Evolutionary conservation across 2,329 filamentous ascomycete genomes (phyloP), one percentile per base, ranked within the genome.

Genomic region (Sclerotinia spermophila): DNA sequence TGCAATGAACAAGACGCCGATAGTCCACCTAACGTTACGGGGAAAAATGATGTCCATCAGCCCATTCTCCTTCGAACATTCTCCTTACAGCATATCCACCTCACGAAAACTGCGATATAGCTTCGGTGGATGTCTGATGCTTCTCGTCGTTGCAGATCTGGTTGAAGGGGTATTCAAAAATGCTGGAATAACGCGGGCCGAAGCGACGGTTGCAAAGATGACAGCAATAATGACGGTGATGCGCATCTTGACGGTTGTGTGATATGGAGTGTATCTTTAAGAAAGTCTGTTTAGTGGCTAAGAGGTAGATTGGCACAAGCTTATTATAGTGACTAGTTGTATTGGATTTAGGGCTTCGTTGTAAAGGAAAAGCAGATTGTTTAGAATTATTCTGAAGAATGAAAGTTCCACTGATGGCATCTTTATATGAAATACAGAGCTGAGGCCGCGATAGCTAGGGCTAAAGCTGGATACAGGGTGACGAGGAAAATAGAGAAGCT

Each of bases 171-270:
- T n/a, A 5, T 35, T 44, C 17, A 70, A 64, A 72, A 65, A 74
- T 40, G 70, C 56, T 8, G 73, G 72, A 67, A 73, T 71, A 24
- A 74, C 70, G 21, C 70, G 69, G 21, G 72, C 73, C 4, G 55
- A 67, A 2, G 60, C 64, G 8, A 58, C 55, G 42, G 30, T 67
- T 51, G 64, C 62, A 33, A 72, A 65, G 11, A 74, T 62, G 27
- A 73, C 11, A 1, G 68, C 13, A 27, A 71, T 24, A 17, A 73
- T 2, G 27, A 42, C 21, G 35, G 71, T 40, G 45, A 69, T 30
- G 38, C 60, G 73, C 72, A 74, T 74, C n/a, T 27, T 71, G 40
- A 5, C 10, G 44, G 11, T 45, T 48, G 15, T 35, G 38, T 19
- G 40, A 17, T 53, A 38, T 35, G 38, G n/a, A 35, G 5, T 30